Percentiles rank a stretch among this genome's conserved stretches.
Conservation (phyloP, 139 green algal genomes). For the Chlamydomonas sp. region DNA sequence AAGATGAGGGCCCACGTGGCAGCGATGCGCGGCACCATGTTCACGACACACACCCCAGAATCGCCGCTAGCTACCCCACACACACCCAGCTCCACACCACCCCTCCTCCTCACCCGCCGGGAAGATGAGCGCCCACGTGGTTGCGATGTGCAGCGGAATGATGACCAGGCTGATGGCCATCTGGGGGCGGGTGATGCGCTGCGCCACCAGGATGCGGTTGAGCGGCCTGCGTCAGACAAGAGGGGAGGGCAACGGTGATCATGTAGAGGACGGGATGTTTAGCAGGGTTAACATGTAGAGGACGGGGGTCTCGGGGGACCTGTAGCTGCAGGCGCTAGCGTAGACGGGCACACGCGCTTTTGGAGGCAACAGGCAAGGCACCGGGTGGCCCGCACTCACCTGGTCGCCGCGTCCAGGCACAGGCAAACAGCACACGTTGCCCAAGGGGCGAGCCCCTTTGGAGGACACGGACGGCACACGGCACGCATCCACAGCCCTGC, state of each 20-base stretch:
- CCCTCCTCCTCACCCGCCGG: not conserved
- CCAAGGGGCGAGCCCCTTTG: too few species aligned
- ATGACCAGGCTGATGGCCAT: conserved; percentile 42
- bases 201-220: conserved; percentile 59
- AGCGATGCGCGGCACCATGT: conserved; percentile 50
- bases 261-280: not conserved
- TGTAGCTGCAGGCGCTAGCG: too few species aligned
- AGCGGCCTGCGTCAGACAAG: conserved; percentile 48
- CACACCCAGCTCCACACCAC: too few species aligned
- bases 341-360: too few species aligned
- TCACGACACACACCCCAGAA: not conserved
- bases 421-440: too few species aligned
- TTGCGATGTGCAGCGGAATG: conserved; percentile 50
- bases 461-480: not conserved
- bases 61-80: too few species aligned
- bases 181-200: conserved; percentile 52
- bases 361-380: too few species aligned
- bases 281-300: not conserved
- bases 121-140: conserved; percentile 50
- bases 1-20: conserved; percentile 51
- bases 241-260: not conserved
- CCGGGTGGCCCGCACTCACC: too few species aligned
- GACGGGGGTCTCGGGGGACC: too few species aligned
- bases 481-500: not conserved
- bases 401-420: too few species aligned